phyloP scores from a whole-genome alignment of 2,329 filamentous ascomycete genomes.

The Orbilia javanica region DNA sequence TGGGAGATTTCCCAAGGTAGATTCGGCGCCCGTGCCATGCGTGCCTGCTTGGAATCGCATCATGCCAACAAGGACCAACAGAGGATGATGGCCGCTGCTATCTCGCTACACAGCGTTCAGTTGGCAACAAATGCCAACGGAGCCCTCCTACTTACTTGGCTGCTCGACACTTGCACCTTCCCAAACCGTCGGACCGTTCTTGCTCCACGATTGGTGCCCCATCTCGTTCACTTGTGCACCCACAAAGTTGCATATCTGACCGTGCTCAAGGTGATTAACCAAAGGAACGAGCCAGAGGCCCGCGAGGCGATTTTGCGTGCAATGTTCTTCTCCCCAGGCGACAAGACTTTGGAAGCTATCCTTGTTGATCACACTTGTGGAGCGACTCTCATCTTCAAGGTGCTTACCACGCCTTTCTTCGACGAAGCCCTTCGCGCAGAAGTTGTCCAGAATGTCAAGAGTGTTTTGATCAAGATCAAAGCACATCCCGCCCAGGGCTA shows the following conservation, averaged over 20 bases:
- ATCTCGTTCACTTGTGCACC: constrained; percentile 93
- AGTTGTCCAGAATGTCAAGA: constrained; percentile 91
- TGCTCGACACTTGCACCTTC: constrained; percentile 97
- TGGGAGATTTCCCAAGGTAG: constrained; percentile 94
- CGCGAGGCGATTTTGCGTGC: constrained; percentile 90
- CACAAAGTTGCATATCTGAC: constrained; percentile 99
- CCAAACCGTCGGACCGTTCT: constrained; percentile 90
- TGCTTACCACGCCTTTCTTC: constrained; percentile 95
- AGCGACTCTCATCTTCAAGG: constrained; percentile 97
- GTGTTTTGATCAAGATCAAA: constrained; percentile 88
- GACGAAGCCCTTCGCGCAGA: constrained; percentile 89
- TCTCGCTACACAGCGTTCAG: constrained; percentile 96
- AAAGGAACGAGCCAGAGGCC: constrained; percentile 92
- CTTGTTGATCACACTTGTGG: constrained; percentile 91
- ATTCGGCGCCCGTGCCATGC: constrained; percentile 95
- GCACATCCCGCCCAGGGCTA: constrained; percentile 95
- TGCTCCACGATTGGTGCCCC: constrained; percentile 89
- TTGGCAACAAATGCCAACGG: constrained; percentile 96
- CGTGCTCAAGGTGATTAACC: constrained; percentile 97
- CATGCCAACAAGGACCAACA: constrained; percentile 96
- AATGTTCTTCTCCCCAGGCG: constrained; percentile 89
- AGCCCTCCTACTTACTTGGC: constrained; percentile 93
- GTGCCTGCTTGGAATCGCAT: constrained; percentile 95
- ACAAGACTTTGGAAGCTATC: constrained; percentile 89
- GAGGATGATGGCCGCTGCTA: constrained; percentile 90